Conservation (phyloP, 192 early-diverging fungal genomes). For the Phlyctochytrium planicorne region DNA sequence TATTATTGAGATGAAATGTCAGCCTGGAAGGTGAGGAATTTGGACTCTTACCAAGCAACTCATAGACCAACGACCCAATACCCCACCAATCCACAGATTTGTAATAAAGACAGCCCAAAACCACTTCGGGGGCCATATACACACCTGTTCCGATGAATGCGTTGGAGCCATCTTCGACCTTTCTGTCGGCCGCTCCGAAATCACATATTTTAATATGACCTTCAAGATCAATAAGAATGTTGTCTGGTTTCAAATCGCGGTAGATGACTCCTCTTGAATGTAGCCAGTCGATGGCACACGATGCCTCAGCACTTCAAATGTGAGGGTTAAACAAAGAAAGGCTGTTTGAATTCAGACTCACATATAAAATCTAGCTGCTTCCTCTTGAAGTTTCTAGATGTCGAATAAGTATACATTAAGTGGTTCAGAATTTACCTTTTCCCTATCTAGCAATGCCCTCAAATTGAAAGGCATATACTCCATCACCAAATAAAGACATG, state of each 20-base stretch:
- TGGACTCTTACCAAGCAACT: neutral
- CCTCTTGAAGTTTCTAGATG: neutral
- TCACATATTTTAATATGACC: slow-evolving; percentile 65
- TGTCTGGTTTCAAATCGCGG: neutral
- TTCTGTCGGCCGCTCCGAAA: slow-evolving; percentile 11
- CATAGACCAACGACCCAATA: neutral
- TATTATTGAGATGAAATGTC: neutral
- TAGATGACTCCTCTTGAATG: neutral
- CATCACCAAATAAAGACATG: neutral
- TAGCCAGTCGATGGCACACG: neutral
- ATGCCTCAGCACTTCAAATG: neutral
- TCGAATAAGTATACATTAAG: neutral
- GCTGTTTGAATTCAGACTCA: neutral
- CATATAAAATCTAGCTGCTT: neutral
- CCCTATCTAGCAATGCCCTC: neutral
- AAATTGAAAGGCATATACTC: neutral
- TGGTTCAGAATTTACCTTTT: slow-evolving; percentile 1
- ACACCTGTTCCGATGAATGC: slow-evolving; percentile 61
- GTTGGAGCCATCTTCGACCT: neutral
- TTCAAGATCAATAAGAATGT: slow-evolving; percentile 61
- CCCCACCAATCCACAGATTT: slow-evolving; percentile 7
- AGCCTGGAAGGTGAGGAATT: neutral
- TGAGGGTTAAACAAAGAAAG: neutral
- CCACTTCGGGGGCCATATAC: slow-evolving; percentile 89
- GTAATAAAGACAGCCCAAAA: slow-evolving; percentile 63